A percentile compares a stretch with the other conserved stretches of the same genome.
Conservation (phyloP, 345 rosid genomes). For the Eutrema japonicum region DNA sequence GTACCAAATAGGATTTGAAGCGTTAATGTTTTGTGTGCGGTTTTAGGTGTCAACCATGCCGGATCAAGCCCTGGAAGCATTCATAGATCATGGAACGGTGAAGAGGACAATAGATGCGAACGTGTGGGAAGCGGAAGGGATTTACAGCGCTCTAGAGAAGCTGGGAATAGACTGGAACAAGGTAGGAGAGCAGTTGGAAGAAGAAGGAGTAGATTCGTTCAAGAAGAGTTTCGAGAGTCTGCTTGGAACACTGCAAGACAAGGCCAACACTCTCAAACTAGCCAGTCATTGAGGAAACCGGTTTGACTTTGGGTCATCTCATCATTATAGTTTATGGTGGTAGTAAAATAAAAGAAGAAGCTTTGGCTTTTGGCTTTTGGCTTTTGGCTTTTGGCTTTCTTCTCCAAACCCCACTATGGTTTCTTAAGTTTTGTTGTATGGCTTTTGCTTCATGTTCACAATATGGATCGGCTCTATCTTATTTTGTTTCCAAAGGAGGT, state of each 20-base stretch:
- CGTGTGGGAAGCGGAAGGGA: conserved; percentile 91
- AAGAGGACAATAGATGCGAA: conserved; percentile 90
- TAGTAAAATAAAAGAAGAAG: conserved; percentile 39
- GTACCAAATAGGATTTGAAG: background rate
- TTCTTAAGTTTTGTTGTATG: conserved; percentile 22
- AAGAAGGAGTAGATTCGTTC: conserved; percentile 92
- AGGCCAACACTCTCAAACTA: conserved; percentile 87
- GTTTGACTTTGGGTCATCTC: no score
- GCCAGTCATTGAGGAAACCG: conserved; percentile 58
- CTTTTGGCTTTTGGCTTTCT: conserved; percentile 19
- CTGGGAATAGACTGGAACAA: conserved; percentile 85
- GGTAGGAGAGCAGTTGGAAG: conserved; percentile 83
- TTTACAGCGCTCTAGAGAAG: conserved; percentile 94
- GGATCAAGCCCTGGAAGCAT: conserved; percentile 96
- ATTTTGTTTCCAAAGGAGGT: background rate
- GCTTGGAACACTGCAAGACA: conserved; percentile 89
- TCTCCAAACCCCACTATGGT: conserved; percentile 12
- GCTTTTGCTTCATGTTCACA: conserved; percentile 22
- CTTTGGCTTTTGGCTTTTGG: conserved; percentile 21
- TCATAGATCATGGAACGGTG: conserved; percentile 78
- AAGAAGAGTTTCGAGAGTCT: conserved; percentile 95
- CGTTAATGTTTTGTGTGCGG: background rate
- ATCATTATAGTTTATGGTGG: conserved; percentile 6
- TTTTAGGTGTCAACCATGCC: conserved; percentile 97
- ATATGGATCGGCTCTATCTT: conserved; percentile 5